A percentile compares a stretch with the other conserved stretches of the same genome.
Conservation (phyloP, 75 land plant genomes). For the Pinus taeda region DNA sequence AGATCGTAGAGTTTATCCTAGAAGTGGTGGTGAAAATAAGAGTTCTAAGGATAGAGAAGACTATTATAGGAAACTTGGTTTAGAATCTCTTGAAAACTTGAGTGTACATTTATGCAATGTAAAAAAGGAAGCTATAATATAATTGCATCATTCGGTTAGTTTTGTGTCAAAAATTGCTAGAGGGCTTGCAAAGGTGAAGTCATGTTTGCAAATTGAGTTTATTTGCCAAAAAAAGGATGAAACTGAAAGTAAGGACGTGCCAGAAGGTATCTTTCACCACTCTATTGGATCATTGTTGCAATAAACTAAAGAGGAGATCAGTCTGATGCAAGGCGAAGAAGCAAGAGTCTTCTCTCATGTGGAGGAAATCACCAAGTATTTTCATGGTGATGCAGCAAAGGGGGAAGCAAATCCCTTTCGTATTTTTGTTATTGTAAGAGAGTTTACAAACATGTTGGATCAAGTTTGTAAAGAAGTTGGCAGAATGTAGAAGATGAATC, state of each 20-base stretch:
- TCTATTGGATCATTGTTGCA: conserved; percentile 41
- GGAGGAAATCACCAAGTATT: conserved; percentile 57
- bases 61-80: conserved; percentile 27
- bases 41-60: conserved; percentile 25
- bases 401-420: conserved; percentile 58
- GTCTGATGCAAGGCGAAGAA: conserved; percentile 35
- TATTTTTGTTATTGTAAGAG: conserved; percentile 53
- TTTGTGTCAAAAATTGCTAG: conserved; percentile 28
- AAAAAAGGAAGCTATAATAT: conserved; percentile 48
- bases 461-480: conserved; percentile 65
- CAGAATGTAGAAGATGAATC: conserved; percentile 28
- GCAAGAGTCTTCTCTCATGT: conserved; percentile 38
- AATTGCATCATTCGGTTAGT: conserved; percentile 21
- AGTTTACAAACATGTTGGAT: conserved; percentile 56
- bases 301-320: conserved; percentile 40
- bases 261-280: conserved; percentile 41
- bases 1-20: conserved; percentile 39
- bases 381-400: conserved; percentile 55
- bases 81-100: conserved; percentile 38
- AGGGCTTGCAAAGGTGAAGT: conserved; percentile 24
- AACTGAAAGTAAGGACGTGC: background rate
- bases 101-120: conserved; percentile 40
- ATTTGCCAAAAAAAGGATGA: background rate
- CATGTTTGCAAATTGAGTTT: conserved; percentile 11
- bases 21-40: conserved; percentile 20